phyloP scores from a whole-genome alignment of 2,329 filamentous ascomycete species.

The Exutisphaerella laricina region DNA sequence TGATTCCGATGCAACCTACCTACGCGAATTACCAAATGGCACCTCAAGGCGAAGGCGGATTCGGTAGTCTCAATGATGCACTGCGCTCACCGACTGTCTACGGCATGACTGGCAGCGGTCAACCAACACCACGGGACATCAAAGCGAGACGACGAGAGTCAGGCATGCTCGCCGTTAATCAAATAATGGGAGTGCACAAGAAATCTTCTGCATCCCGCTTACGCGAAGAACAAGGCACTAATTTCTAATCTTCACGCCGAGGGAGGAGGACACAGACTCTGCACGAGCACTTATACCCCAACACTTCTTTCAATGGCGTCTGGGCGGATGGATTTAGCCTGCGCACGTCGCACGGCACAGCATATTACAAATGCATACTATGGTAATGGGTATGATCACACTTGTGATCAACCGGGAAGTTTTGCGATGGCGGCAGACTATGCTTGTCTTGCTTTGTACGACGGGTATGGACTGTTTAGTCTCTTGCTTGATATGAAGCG shows the following conservation, averaged over 20 bases:
- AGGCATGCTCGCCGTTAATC: constrained; percentile 25
- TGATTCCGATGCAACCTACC: constrained; percentile 30
- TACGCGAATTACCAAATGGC: constrained; percentile 30
- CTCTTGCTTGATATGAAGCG: constrained; percentile 8
- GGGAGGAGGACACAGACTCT: constrained; percentile 15
- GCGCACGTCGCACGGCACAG: neutral
- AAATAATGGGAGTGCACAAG: constrained; percentile 20
- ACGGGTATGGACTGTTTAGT: constrained; percentile 2
- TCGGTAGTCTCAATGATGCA: constrained; percentile 33
- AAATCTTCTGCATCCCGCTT: constrained; percentile 35
- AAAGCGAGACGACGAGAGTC: constrained; percentile 30
- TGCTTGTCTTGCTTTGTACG: neutral
- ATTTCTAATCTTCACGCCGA: constrained; percentile 21
- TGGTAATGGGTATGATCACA: neutral
- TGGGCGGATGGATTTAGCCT: neutral
- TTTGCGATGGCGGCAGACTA: neutral
- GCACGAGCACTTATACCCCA: constrained; percentile 2
- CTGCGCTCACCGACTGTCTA: constrained; percentile 25
- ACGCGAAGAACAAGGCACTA: constrained; percentile 30
- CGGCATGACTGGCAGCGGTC: constrained; percentile 16
- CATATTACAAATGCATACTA: neutral
- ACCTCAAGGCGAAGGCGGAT: constrained; percentile 31
- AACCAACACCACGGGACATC: constrained; percentile 18
- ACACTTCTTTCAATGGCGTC: neutral
- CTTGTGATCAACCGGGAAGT: neutral